Conservation (phyloP, 768 basidiomycete genomes). For the Mrakia gelida region DNA sequence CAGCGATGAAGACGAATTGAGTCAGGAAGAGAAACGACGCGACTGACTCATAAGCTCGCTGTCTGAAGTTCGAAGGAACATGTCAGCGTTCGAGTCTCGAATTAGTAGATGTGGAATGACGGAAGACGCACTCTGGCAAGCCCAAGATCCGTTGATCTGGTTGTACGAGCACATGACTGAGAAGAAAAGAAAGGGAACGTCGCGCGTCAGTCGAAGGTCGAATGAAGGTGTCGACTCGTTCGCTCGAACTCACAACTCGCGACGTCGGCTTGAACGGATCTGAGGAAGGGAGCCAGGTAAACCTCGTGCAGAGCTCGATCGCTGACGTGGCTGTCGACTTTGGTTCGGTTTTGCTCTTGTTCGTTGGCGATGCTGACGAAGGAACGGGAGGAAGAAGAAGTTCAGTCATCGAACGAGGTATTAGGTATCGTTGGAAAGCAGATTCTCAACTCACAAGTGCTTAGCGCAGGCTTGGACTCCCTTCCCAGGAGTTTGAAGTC, state of each 20-base stretch:
- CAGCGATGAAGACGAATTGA: neutral
- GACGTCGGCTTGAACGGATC: conserved; percentile 63
- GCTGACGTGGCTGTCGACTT: conserved; percentile 61
- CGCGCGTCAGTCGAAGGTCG: neutral
- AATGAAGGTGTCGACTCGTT: no score
- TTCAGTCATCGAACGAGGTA: neutral
- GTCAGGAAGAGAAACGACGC: neutral
- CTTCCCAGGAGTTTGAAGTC: conserved; percentile 42
- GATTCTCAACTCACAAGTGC: conserved; percentile 49
- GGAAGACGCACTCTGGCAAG: conserved; percentile 52
- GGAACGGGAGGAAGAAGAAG: neutral
- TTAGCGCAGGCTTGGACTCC: conserved; percentile 56
- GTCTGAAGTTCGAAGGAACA: neutral
- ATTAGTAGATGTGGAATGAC: neutral
- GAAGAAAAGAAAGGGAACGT: neutral
- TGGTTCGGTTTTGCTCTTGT: conserved; percentile 45
- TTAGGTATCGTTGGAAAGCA: conserved; percentile 41
- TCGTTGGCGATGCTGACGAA: conserved; percentile 33
- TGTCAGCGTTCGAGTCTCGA: neutral
- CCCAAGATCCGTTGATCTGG: conserved; percentile 54
- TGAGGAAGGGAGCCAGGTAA: conserved; percentile 36
- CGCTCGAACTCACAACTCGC: conserved; percentile 37
- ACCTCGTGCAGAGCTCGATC: conserved; percentile 75
- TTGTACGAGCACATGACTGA: conserved; percentile 42
- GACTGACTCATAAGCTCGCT: neutral